Evolutionary conservation across 805 yeast species (phyloP).

Genomic region (Candida multigemmis): DNA sequence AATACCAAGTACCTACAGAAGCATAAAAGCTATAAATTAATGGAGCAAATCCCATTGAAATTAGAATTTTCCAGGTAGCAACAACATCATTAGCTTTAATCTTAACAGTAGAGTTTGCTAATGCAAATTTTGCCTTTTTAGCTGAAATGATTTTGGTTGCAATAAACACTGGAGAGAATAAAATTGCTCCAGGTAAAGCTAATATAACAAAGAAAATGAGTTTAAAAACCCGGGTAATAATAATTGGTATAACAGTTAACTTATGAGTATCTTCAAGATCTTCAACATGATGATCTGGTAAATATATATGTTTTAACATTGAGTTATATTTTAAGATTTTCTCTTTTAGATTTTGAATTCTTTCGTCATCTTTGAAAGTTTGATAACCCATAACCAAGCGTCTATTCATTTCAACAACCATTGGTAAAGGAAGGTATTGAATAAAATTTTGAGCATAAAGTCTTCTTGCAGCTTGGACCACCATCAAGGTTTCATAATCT

Average conservation of each 20-base stretch:
- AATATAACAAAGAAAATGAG: slow-evolving; percentile 48
- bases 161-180: slow-evolving; percentile 84
- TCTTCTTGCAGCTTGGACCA: slow-evolving; percentile 86
- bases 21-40: slow-evolving; percentile 77
- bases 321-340: slow-evolving; percentile 67
- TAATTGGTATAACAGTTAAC: slow-evolving; percentile 38
- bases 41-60: slow-evolving; percentile 86
- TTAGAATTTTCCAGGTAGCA: slow-evolving; percentile 94
- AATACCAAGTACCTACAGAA: slow-evolving; percentile 38
- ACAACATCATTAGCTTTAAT: slow-evolving; percentile 88
- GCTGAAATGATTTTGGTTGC: slow-evolving; percentile 68
- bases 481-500: slow-evolving; percentile 83
- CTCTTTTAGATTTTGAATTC: slow-evolving; percentile 48
- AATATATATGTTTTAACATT: slow-evolving; percentile 36
- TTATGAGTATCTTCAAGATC: slow-evolving; percentile 45
- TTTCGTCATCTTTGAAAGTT: slow-evolving; percentile 62
- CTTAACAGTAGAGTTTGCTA: slow-evolving; percentile 83
- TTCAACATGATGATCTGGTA: slow-evolving; percentile 54
- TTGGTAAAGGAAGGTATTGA: slow-evolving; percentile 64
- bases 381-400: slow-evolving; percentile 77
- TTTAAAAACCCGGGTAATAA: slow-evolving; percentile 50
- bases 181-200: slow-evolving; percentile 79
- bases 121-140: slow-evolving; percentile 66
- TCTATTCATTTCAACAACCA: slow-evolving; percentile 86
- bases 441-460: slow-evolving; percentile 72